phyloP scores from a whole-genome alignment of 257 asterid species.

The Verbascum thapsus region DNA sequence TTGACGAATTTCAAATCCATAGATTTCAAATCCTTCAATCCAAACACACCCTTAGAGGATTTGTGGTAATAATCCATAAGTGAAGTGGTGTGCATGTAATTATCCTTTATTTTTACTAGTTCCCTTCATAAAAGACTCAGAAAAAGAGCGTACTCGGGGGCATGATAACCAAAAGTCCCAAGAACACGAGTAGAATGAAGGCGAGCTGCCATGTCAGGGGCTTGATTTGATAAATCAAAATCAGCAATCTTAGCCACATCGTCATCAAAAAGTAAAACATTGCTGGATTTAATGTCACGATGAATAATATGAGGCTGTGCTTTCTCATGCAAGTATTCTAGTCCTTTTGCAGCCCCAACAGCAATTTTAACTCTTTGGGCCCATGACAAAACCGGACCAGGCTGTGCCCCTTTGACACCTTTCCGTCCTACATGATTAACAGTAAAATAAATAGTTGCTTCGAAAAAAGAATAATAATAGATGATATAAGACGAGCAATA shows the following conservation, averaged over 20 bases:
- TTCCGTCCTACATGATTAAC: conserved; percentile 52
- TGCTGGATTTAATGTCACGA: conserved; percentile 83
- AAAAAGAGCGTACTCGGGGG: conserved; percentile 65
- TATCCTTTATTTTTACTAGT: background rate
- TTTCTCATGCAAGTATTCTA: conserved; percentile 77
- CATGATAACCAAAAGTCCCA: conserved; percentile 86
- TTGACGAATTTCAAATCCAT: too few relatives aligned
- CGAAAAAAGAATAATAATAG: background rate
- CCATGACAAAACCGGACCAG: conserved; percentile 78
- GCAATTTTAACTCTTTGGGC: conserved; percentile 74
- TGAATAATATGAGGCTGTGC: conserved; percentile 74
- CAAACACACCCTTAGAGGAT: too few relatives aligned
- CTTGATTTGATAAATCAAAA: conserved; percentile 79
- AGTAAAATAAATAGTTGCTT: conserved; percentile 2
- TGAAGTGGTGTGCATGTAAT: too few relatives aligned
- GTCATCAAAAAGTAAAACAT: conserved; percentile 65
- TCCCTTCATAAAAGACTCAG: background rate
- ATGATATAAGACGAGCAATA: too few relatives aligned
- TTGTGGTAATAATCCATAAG: too few relatives aligned
- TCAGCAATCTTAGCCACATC: conserved; percentile 81
- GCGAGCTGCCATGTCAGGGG: conserved; percentile 82
- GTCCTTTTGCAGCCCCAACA: conserved; percentile 80
- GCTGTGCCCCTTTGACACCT: conserved; percentile 85
- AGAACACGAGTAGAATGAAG: conserved; percentile 89
- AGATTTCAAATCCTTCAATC: too few relatives aligned